These are phyloP conservation scores for Melampsora larici-populina DNA, from an alignment of 1,284 basidiomycete species.

Conservation along the genomic window DNA sequence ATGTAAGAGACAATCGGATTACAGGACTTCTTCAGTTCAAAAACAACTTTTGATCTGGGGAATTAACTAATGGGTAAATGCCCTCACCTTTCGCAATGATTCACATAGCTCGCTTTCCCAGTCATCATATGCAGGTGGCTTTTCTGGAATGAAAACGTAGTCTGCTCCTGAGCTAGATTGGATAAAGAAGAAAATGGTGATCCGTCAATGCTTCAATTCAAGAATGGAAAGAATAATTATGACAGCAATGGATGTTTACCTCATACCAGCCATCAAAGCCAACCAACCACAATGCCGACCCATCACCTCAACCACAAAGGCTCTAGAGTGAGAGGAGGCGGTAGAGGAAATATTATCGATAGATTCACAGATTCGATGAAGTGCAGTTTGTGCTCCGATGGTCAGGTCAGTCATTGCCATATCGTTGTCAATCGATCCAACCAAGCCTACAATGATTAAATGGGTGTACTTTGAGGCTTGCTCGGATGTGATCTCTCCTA, in stretches of 20 bases:
- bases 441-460: slow-evolving; percentile 92
- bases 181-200: slow-evolving; percentile 42
- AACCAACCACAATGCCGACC: slow-evolving; percentile 98
- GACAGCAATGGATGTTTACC: slow-evolving; percentile 57
- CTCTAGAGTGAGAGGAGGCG: slow-evolving; percentile 88
- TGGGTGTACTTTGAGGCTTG: slow-evolving; percentile 71
- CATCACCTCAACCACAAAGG: slow-evolving; percentile 99
- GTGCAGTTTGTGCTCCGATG: slow-evolving; percentile 89
- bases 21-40: not conserved
- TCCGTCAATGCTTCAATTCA: too few relatives aligned
- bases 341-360: slow-evolving; percentile 98
- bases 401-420: slow-evolving; percentile 97
- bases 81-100: slow-evolving; percentile 69
- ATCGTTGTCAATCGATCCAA: slow-evolving; percentile 98
- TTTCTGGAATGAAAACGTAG: slow-evolving; percentile 94
- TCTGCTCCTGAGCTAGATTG: slow-evolving; percentile 77
- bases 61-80: slow-evolving; percentile 10
- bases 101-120: slow-evolving; percentile 93
- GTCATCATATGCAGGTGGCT: slow-evolving; percentile 70
- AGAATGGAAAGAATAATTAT: not conserved
- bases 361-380: slow-evolving; percentile 93
- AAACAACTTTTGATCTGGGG: too few relatives aligned
- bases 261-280: slow-evolving; percentile 85
- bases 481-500: slow-evolving; percentile 70
- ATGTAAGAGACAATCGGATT: slow-evolving; percentile 14